phyloP scores from a whole-genome alignment of 1,284 basidiomycete species.

The Chalciporus sp. region DNA sequence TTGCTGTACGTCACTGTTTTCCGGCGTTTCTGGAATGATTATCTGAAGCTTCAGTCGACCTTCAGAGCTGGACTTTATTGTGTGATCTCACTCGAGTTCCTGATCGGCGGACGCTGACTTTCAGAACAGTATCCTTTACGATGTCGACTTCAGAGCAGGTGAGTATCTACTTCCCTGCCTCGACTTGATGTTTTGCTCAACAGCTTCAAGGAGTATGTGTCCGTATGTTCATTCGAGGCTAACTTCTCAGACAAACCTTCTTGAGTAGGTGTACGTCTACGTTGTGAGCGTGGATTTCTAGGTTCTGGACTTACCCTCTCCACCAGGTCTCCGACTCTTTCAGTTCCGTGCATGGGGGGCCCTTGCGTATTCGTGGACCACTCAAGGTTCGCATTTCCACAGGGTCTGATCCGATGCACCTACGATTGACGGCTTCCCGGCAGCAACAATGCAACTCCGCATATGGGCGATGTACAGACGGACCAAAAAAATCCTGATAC shows the following conservation, averaged over 20 bases:
- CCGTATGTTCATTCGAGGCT: constrained; percentile 1
- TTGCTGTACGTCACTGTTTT: constrained; percentile 24
- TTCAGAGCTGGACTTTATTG: constrained; percentile 23
- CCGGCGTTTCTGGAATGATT: background rate
- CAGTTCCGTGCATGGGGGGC: constrained; percentile 36
- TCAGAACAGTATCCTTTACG: constrained; percentile 27
- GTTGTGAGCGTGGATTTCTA: background rate
- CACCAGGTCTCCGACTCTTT: constrained; percentile 30
- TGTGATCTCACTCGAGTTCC: constrained; percentile 10
- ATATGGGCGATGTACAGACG: constrained; percentile 35
- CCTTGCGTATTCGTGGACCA: constrained; percentile 34
- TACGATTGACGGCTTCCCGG: constrained; percentile 1
- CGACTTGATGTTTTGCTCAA: constrained; percentile 6
- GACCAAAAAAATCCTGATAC: constrained; percentile 19
- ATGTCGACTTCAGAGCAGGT: constrained; percentile 22
- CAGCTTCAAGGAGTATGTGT: constrained; percentile 27
- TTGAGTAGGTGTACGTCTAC: constrained; percentile 24
- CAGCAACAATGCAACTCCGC: constrained; percentile 36
- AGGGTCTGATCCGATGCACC: background rate
- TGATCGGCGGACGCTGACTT: background rate
- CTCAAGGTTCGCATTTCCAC: constrained; percentile 26
- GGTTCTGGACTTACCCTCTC: constrained; percentile 1
- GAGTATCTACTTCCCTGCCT: background rate
- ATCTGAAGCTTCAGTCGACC: constrained; percentile 5
- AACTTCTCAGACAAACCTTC: background rate